These are phyloP conservation scores for Tylopilus sp. DNA, from an alignment of 768 basidiomycete genomes.

Conservation along the genomic window DNA sequence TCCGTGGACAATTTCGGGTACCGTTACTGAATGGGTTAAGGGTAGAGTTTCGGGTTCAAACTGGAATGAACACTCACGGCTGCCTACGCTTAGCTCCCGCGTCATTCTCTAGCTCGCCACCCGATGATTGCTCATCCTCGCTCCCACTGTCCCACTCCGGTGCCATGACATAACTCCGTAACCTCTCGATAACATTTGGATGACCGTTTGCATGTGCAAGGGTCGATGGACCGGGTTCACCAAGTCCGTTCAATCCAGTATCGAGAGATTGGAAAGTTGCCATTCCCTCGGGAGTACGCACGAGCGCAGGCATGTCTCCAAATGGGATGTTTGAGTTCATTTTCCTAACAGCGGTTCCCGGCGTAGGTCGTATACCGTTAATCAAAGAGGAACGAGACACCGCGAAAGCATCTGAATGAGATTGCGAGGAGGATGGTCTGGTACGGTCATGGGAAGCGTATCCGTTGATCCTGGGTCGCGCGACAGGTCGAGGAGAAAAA, in stretches of 20 bases:
- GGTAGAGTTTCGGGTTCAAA: background rate
- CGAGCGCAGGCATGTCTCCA: slow-evolving; percentile 62
- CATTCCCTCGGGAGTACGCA: slow-evolving; percentile 77
- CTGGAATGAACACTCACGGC: slow-evolving; percentile 17
- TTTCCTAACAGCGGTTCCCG: slow-evolving; percentile 11
- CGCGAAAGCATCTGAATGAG: slow-evolving; percentile 1
- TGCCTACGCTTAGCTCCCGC: slow-evolving; percentile 63
- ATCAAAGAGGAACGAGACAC: slow-evolving; percentile 8
- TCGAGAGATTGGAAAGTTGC: slow-evolving; percentile 59
- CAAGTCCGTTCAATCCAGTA: slow-evolving; percentile 40
- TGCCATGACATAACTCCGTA: slow-evolving; percentile 16
- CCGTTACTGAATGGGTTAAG: slow-evolving; percentile 18
- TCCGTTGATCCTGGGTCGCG: slow-evolving; percentile 47
- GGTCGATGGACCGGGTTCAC: slow-evolving; percentile 33
- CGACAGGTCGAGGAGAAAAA: slow-evolving; percentile 22
- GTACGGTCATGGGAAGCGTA: slow-evolving; percentile 26
- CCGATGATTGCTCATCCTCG: slow-evolving; percentile 29
- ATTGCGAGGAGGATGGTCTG: slow-evolving; percentile 23
- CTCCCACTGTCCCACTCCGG: slow-evolving; percentile 36
- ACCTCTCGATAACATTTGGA: slow-evolving; percentile 14
- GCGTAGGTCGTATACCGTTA: slow-evolving; percentile 18
- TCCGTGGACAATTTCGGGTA: slow-evolving; percentile 47
- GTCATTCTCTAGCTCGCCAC: slow-evolving; percentile 29
- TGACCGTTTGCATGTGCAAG: slow-evolving; percentile 33
- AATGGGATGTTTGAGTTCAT: slow-evolving; percentile 47